A percentile compares a stretch with the other conserved stretches of the same genome.
These are phyloP conservation scores for Trichoderma pleuroti DNA, from an alignment of 2,329 filamentous ascomycete genomes.

Conservation along the genomic window DNA sequence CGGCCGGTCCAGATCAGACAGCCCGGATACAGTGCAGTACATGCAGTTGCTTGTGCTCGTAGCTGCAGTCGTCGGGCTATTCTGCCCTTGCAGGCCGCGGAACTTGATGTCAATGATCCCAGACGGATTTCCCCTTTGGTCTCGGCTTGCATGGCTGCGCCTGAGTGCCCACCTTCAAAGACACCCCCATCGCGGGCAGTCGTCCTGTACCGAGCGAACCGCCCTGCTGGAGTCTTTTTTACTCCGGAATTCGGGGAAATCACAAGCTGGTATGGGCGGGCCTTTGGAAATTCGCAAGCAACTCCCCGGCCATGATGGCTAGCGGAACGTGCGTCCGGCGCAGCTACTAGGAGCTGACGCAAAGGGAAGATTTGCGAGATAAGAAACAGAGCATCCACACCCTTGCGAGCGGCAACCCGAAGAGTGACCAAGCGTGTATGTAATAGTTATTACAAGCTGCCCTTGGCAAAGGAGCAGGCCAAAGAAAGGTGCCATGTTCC, in stretches of 20 bases:
- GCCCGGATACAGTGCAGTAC: not conserved
- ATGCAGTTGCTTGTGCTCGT: not conserved
- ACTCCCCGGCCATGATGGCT: not conserved
- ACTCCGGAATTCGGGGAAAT: constrained; percentile 12
- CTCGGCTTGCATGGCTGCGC: not conserved
- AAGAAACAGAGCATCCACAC: not conserved
- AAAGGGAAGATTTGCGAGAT: not conserved
- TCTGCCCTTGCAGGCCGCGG: not conserved
- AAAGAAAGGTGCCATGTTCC: not conserved
- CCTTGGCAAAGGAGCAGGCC: not conserved
- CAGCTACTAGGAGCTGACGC: not conserved
- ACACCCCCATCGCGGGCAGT: not conserved
- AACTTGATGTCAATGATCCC: not conserved
- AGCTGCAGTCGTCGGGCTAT: not conserved
- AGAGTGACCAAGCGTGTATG: not conserved
- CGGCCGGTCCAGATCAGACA: not conserved
- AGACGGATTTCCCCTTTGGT: constrained; percentile 20
- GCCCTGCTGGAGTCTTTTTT: constrained; percentile 1
- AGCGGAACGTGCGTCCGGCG: not conserved
- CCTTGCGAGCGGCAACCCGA: not conserved
- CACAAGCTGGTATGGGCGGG: constrained; percentile 1
- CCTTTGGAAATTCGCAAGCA: not conserved
- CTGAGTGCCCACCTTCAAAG: not conserved
- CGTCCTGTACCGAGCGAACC: constrained; percentile 9
- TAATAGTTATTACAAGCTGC: not conserved